Evolutionary conservation across 2,329 filamentous ascomycete species (phyloP).

Genomic region (Fusarium sp.): DNA sequence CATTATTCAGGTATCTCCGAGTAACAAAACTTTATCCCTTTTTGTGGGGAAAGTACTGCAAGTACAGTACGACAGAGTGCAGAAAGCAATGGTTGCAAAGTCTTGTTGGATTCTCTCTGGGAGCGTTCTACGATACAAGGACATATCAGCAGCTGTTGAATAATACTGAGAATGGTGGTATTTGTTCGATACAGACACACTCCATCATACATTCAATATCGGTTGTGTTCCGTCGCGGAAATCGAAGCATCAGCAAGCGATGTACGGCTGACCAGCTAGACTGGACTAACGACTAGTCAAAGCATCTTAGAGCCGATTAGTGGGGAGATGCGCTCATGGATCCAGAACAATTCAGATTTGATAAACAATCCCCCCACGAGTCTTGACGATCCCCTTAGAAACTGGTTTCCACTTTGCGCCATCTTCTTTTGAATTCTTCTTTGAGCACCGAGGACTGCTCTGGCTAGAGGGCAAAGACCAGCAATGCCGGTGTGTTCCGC

Average conservation of each 20-base stretch:
- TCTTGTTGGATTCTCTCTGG: slow-evolving; percentile 15
- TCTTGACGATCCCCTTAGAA: slow-evolving; percentile 26
- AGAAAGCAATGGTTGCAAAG: slow-evolving; percentile 12
- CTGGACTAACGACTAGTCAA: slow-evolving; percentile 30
- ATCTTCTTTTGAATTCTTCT: slow-evolving; percentile 23
- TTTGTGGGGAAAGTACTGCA: slow-evolving; percentile 25
- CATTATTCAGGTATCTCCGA: slow-evolving; percentile 34
- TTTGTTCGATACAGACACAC: slow-evolving; percentile 7
- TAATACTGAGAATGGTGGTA: slow-evolving; percentile 6
- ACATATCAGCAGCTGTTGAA: slow-evolving; percentile 10
- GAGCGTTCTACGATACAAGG: not conserved
- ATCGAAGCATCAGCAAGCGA: slow-evolving; percentile 36
- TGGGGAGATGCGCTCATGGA: slow-evolving; percentile 37
- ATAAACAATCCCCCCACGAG: slow-evolving; percentile 43
- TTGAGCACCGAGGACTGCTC: slow-evolving; percentile 7
- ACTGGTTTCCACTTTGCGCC: slow-evolving; percentile 23
- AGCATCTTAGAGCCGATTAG: slow-evolving; percentile 36
- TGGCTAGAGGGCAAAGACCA: not conserved
- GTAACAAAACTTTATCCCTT: slow-evolving; percentile 29
- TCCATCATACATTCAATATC: slow-evolving; percentile 19
- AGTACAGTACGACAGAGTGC: not conserved
- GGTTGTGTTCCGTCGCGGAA: slow-evolving; percentile 22
- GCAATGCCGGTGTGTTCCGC: slow-evolving; percentile 32
- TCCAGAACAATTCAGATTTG: slow-evolving; percentile 15
- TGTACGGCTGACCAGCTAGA: slow-evolving; percentile 4